Conservation (phyloP, 2,329 filamentous ascomycete genomes). For the Alternaria sp. region DNA sequence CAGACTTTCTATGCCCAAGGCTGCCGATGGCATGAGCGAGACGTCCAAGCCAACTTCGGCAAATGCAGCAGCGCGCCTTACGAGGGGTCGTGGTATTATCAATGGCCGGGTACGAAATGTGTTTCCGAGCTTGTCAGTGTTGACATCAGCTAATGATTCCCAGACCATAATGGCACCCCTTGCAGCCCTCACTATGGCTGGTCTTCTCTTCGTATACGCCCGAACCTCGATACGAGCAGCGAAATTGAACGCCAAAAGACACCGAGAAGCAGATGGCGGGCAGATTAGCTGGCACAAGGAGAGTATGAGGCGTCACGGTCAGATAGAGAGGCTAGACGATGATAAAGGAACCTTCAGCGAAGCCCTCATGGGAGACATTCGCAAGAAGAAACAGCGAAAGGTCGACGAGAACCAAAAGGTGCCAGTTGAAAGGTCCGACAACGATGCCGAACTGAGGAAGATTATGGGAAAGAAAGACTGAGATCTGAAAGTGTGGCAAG, state of each 20-base stretch:
- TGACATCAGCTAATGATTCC: slow-evolving; percentile 10
- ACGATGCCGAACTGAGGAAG: slow-evolving; percentile 51
- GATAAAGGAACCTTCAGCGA: slow-evolving; percentile 44
- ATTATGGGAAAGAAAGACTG: slow-evolving; percentile 47
- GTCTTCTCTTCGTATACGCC: slow-evolving; percentile 68
- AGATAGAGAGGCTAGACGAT: slow-evolving; percentile 55
- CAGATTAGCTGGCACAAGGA: slow-evolving; percentile 65
- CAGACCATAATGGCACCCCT: slow-evolving; percentile 66
- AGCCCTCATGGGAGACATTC: slow-evolving; percentile 43
- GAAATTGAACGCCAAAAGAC: slow-evolving; percentile 69
- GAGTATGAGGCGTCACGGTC: slow-evolving; percentile 62
- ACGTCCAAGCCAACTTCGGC: slow-evolving; percentile 48
- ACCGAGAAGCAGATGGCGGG: slow-evolving; percentile 65
- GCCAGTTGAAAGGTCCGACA: slow-evolving; percentile 43
- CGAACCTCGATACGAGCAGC: slow-evolving; percentile 71
- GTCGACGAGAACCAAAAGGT: slow-evolving; percentile 35
- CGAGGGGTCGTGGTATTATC: slow-evolving; percentile 43
- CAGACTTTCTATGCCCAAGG: slow-evolving; percentile 56
- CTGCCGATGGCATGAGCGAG: slow-evolving; percentile 55
- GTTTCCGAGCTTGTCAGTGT: background rate
- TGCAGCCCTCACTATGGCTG: slow-evolving; percentile 70
- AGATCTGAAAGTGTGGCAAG: background rate
- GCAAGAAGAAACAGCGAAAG: slow-evolving; percentile 41
- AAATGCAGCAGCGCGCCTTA: slow-evolving; percentile 40
- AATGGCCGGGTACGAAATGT: slow-evolving; percentile 43